Evolutionary conservation across 257 asterid species (phyloP), one percentile per base, ranked within the genome.

Genomic region (Solanum etuberosum): DNA sequence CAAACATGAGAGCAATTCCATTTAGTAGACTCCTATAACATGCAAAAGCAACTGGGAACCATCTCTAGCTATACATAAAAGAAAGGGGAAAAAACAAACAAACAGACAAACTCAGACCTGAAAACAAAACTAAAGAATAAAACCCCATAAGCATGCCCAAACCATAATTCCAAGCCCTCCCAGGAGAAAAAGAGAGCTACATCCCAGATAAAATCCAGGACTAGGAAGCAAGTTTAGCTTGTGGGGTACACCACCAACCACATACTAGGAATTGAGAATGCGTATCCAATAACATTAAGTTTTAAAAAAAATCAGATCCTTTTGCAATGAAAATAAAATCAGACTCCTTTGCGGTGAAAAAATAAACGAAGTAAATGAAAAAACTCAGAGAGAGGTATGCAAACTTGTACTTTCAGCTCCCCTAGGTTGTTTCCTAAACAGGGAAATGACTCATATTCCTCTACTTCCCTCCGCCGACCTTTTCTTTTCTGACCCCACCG

Each of bases 1-100:
- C 74, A 89, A 80, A 88, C 87, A 86, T 51, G 85, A 81, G 85
- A 80, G 67, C 18, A 48, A 81, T 48, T 48, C 29, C 43, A 48
- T 48, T 80, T 48, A 81, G 68, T 81, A 46, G 20, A 81, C 68
- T 81, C 63, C 25, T 48, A 48, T 48, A 48, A 31, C 42, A 81
- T 78, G 65, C 16, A 78, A 43, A 29, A 77, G 61, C 51, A 76
- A 76, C 59, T 42, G 18, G 63, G 38, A 77, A 77, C 29, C 48
- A 23, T 10, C 81, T 76, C 35, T 76, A 37, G 82, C 38, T 18
- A 25, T 43, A 29, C 63, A 78, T 78, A 78, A 78, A 68, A 74
- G 63, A 27, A 76, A 76, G 23, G 48, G 18, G 10, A 43, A 42
- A 42, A 40, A 13, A 77, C 9, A 34, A 68, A 68, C 14, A 31